A percentile compares a stretch with the other conserved stretches of the same genome.
phyloP scores from a whole-genome alignment of 331 rosid genomes.

The Rhamnella rubrinervis region DNA sequence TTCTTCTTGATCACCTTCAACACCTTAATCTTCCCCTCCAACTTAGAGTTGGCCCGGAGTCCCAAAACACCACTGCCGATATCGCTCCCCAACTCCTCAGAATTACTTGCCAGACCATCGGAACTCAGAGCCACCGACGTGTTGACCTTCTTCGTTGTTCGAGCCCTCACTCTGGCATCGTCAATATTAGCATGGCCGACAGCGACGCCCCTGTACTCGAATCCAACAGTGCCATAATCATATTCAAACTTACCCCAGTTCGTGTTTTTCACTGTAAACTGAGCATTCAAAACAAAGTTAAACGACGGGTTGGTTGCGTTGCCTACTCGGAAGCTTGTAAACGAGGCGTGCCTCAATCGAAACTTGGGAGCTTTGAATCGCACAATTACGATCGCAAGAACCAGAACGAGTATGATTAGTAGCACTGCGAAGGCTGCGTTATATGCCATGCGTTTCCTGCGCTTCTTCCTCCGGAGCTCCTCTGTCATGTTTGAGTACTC shows the following conservation, averaged over 20 bases:
- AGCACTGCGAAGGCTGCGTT: slow-evolving; percentile 4
- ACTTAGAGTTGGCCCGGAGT: slow-evolving; percentile 8
- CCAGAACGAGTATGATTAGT: slow-evolving; percentile 15
- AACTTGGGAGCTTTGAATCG: slow-evolving; percentile 34
- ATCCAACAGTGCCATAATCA: slow-evolving; percentile 20
- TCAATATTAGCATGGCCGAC: slow-evolving; percentile 21
- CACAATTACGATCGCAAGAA: slow-evolving; percentile 17
- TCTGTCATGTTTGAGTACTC: background rate
- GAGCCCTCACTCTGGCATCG: slow-evolving; percentile 22
- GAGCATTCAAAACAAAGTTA: slow-evolving; percentile 7
- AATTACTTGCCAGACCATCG: background rate
- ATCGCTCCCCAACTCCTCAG: slow-evolving; percentile 23
- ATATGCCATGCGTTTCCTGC: slow-evolving; percentile 20
- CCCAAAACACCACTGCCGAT: slow-evolving; percentile 16
- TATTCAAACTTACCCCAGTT: slow-evolving; percentile 29
- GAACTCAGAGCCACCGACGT: slow-evolving; percentile 16
- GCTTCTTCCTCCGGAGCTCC: slow-evolving; percentile 21
- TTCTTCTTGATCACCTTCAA: slow-evolving; percentile 31
- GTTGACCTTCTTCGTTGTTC: slow-evolving; percentile 24
- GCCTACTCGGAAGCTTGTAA: slow-evolving; percentile 6
- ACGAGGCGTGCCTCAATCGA: slow-evolving; percentile 20
- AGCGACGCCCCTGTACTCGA: slow-evolving; percentile 2
- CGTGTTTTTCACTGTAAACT: slow-evolving; percentile 24
- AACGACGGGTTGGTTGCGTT: slow-evolving; percentile 12
- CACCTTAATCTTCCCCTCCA: slow-evolving; percentile 30